A percentile compares a stretch with the other conserved stretches of the same genome.
Evolutionary conservation across 805 yeast genomes (phyloP).

Genomic region (Danielia reshetovae): DNA sequence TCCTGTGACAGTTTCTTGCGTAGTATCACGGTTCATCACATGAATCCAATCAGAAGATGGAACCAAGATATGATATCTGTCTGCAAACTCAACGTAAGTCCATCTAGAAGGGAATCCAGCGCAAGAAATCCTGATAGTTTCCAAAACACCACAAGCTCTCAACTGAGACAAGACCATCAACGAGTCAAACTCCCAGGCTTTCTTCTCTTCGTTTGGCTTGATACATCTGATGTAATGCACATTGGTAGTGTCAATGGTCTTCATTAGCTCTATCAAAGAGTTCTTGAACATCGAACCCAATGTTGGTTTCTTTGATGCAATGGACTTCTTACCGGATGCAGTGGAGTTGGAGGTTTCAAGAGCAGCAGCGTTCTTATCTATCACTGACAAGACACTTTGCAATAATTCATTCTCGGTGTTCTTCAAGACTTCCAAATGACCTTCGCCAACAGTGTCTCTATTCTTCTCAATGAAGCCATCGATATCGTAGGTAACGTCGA

Average conservation of each 20-base stretch:
- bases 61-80: conserved; percentile 80
- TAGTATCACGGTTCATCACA: conserved; percentile 48
- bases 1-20: conserved; percentile 54
- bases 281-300: conserved; percentile 91
- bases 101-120: conserved; percentile 98
- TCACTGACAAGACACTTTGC: conserved; percentile 56
- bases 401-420: conserved; percentile 65
- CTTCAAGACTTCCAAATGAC: conserved; percentile 81
- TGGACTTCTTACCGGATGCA: conserved; percentile 33
- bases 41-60: conserved; percentile 66
- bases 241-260: conserved; percentile 87
- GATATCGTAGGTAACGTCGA: conserved; percentile 85
- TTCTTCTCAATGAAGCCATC: conserved; percentile 97
- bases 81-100: conserved; percentile 90
- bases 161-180: conserved; percentile 92
- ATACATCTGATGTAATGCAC: conserved; percentile 97
- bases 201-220: conserved; percentile 91
- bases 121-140: conserved; percentile 92
- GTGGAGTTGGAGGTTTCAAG: conserved; percentile 36
- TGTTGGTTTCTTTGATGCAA: conserved; percentile 76
- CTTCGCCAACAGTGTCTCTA: conserved; percentile 96
- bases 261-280: conserved; percentile 89
- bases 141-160: conserved; percentile 98
- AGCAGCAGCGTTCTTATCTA: conserved; percentile 56
- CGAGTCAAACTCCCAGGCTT: conserved; percentile 94